Evolutionary conservation across 73 alveolate genomes (phyloP), one percentile per base, ranked within the genome.

Genomic region (Paramecium sonneborni): DNA sequence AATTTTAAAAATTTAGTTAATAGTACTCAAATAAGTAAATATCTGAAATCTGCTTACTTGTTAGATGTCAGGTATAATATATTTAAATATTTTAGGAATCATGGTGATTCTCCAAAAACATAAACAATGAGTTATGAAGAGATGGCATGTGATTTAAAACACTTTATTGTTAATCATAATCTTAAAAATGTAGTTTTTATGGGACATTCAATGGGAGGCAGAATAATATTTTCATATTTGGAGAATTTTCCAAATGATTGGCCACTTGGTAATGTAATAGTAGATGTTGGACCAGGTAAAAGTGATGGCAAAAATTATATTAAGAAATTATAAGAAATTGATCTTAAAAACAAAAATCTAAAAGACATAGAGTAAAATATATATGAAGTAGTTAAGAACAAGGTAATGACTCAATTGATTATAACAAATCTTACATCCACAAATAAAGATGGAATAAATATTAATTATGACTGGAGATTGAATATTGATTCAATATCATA

Each of bases 241-340:
- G 37, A 58, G 23, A 58, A 23, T 11, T 58, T 28, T 32, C 37
- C 41, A 3, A 58, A 58, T 58, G 44, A 58, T 24, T 9, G 44
- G 10, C 82, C 46, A 2, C 43, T 58, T 58, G 86, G 86, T 1
- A 70, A 70, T 32, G 57, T 70, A 32, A 88, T 88, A 21, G 46
- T 76, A 23, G 93, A 88, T 69, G 72, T 88, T 9, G 46, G 82
- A 14, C 93, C 93, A 15, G 57, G 57, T 12, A 30, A 70, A 70
- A 32, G 86, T 12, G 58, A 70, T 5, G 86, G 86, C 24, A 70
- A 70, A 14, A 70, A 70, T 70, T 70, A 70, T 70, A 26, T 70
- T 28, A 21, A 70, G 41, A 32, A 70, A 28, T 32, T 70, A 70
- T 20, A 35, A 35, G 30, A 70, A 32, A 70, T 70, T 32, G 86